phyloP scores from a whole-genome alignment of 2,329 filamentous ascomycete genomes.

The Neoascochyta sp. region DNA sequence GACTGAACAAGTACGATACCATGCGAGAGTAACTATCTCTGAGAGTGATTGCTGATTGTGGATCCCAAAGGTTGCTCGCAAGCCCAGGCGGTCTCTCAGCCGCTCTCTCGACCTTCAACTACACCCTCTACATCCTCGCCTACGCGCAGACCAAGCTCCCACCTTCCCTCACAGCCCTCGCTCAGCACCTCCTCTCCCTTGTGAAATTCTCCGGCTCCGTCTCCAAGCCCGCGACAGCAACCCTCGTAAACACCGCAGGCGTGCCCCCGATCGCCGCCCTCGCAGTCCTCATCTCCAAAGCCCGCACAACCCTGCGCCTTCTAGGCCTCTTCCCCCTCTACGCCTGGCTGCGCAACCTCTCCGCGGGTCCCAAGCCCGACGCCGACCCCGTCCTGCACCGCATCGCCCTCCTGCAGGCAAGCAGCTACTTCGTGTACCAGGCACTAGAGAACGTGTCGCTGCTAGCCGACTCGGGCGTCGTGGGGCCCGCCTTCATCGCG shows the following conservation, averaged over 20 bases:
- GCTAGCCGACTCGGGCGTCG: slow-evolving; percentile 42
- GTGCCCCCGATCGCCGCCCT: slow-evolving; percentile 34
- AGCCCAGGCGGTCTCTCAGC: slow-evolving; percentile 44
- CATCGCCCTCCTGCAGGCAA: slow-evolving; percentile 41
- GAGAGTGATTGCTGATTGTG: too few relatives aligned
- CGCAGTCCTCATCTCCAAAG: slow-evolving; percentile 40
- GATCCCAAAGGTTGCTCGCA: slow-evolving; percentile 39
- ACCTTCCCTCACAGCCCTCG: slow-evolving; percentile 26
- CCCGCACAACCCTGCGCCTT: slow-evolving; percentile 44
- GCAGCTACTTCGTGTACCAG: slow-evolving; percentile 45
- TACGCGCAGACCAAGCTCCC: slow-evolving; percentile 42
- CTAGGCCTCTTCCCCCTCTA: slow-evolving; percentile 45
- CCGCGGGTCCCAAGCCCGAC: slow-evolving; percentile 41
- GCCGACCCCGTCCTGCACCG: slow-evolving; percentile 43
- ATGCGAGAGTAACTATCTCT: slow-evolving; percentile 6
- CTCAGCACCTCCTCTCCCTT: slow-evolving; percentile 31
- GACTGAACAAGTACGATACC: slow-evolving; percentile 43
- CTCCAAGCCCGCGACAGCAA: slow-evolving; percentile 20
- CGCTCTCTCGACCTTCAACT: slow-evolving; percentile 48
- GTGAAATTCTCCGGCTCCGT: slow-evolving; percentile 30
- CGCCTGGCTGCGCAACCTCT: slow-evolving; percentile 43
- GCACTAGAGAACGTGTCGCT: slow-evolving; percentile 44
- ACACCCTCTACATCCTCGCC: slow-evolving; percentile 45
- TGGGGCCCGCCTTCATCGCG: slow-evolving; percentile 35
- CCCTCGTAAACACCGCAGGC: slow-evolving; percentile 24